Percentiles rank a stretch among this genome's conserved stretches.
phyloP scores from a whole-genome alignment of 2,329 filamentous ascomycete genomes.

The Nemania sp. region DNA sequence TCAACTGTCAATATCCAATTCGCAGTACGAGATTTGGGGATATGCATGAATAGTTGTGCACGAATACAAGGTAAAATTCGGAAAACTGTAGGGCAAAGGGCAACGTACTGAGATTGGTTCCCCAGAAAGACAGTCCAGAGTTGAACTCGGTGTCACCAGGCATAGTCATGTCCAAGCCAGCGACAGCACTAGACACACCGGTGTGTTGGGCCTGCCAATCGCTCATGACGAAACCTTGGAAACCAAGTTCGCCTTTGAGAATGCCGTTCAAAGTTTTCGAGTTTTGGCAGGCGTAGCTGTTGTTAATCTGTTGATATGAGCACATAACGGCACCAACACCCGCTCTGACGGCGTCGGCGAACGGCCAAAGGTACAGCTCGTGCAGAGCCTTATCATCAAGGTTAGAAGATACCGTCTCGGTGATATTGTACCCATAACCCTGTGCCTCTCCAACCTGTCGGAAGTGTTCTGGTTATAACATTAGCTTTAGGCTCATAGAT shows the following conservation, averaged over 20 bases:
- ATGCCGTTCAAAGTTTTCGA: slow-evolving; percentile 79
- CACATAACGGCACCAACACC: slow-evolving; percentile 75
- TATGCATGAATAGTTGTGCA: background rate
- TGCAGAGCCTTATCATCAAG: slow-evolving; percentile 80
- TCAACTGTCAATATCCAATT: background rate
- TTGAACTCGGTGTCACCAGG: slow-evolving; percentile 68
- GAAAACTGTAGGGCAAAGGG: background rate
- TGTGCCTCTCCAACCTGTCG: slow-evolving; percentile 69
- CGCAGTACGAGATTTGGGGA: background rate
- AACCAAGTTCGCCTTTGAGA: slow-evolving; percentile 82
- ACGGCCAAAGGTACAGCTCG: slow-evolving; percentile 83
- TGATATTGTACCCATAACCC: slow-evolving; percentile 72
- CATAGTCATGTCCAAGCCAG: slow-evolving; percentile 90
- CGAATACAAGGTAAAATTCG: too few relatives aligned
- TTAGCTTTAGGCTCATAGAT: slow-evolving; percentile 34
- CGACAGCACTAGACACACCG: slow-evolving; percentile 73
- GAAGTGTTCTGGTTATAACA: slow-evolving; percentile 70
- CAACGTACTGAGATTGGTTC: slow-evolving; percentile 75
- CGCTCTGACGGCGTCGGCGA: slow-evolving; percentile 76
- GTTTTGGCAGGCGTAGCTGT: slow-evolving; percentile 84
- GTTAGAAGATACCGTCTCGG: slow-evolving; percentile 68
- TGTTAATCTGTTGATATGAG: slow-evolving; percentile 83
- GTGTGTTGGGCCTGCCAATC: slow-evolving; percentile 84
- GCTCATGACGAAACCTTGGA: slow-evolving; percentile 84
- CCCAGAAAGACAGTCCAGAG: slow-evolving; percentile 80